Percentiles rank a stretch among this genome's conserved stretches.
Evolutionary conservation across 2,329 filamentous ascomycete genomes (phyloP).

Genomic region (Teratosphaeria epicoccoides): DNA sequence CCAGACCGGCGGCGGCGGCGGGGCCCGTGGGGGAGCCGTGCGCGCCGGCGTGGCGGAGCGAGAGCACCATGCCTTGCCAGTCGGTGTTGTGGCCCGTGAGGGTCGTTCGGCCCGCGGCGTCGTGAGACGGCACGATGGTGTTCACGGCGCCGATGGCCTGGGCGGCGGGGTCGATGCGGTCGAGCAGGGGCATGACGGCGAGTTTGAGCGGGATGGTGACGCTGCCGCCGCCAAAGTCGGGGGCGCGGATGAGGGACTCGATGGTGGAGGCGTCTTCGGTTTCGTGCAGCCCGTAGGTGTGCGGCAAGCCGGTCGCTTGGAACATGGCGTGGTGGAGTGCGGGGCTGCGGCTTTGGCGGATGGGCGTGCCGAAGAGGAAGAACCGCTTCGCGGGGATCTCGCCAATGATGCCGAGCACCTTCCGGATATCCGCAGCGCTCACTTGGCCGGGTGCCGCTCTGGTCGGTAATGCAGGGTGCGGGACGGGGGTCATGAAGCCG

Average conservation of each 20-base stretch:
- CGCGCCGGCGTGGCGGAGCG: conserved; percentile 60
- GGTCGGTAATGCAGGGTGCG: conserved; percentile 78
- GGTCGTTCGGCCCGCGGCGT: conserved; percentile 26
- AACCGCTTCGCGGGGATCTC: conserved; percentile 67
- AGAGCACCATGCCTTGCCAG: conserved; percentile 82
- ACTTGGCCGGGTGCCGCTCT: conserved; percentile 91
- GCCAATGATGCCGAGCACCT: conserved; percentile 66
- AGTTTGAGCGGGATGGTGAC: conserved; percentile 94
- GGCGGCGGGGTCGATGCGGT: conserved; percentile 69
- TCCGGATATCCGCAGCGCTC: conserved; percentile 78
- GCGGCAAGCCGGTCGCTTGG: conserved; percentile 63
- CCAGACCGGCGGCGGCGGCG: conserved; percentile 47
- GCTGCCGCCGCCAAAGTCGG: conserved; percentile 81
- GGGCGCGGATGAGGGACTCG: conserved; percentile 52
- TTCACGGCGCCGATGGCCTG: conserved; percentile 84
- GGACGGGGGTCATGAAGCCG: conserved; percentile 86
- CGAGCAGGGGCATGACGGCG: conserved; percentile 70
- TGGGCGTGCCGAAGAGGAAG: conserved; percentile 78
- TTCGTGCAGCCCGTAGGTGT: conserved; percentile 68
- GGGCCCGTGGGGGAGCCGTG: conserved; percentile 21
- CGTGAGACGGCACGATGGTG: conserved; percentile 60
- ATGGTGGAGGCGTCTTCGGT: conserved; percentile 58
- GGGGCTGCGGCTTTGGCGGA: conserved; percentile 72
- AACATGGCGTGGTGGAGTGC: conserved; percentile 86
- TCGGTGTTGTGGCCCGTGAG: conserved; percentile 89